Evolutionary conservation across 768 basidiomycete species (phyloP), one percentile per base, ranked within the genome.

Genomic region (Collybiopsis luxurians): DNA sequence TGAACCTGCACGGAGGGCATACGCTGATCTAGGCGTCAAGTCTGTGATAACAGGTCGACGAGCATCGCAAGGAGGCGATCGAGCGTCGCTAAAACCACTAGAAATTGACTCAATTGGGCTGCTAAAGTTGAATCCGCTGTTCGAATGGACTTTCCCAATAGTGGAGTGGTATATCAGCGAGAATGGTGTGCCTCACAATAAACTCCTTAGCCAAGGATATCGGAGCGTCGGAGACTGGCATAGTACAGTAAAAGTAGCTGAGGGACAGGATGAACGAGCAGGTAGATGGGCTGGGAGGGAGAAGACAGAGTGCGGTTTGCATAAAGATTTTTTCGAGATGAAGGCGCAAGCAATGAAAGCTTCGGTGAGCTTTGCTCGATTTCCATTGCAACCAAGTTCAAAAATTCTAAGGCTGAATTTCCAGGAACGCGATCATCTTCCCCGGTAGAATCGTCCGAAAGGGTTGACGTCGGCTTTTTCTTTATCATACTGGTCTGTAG

Each of bases 191-290:
- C 95, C 95, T 2, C 83, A 85, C 59, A 98, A 99, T 75, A 84
- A 81, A 59, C 79, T 99, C 4, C 81, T 99, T 39, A 85, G 84
- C 58, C 85, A 93, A 67, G 97, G 97, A 2, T 99, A 98, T 76
- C 89, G 87, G 64, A 94, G 92, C 66, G 85, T 99, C 60, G 97
- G 97, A 3, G 97, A 99, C 72, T 96, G 95, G 91, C 97, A 99
- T 73, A 95, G 92, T 60, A 99, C 97, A 0, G 71, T 69, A n/a
- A 83, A 83, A 70, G 78, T 79, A 13, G 79, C 71, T 63, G 86
- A 85, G 59, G 86, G 82, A 0, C 82, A 89, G 40, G 92, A 92
- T 58, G 97, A 99, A 73, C 82, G 97, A 24, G 86, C 89, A 1
- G 96, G 96, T 1, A 75, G 97, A 53, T 99, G 97, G 97, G 86